Conservation (phyloP, 441 rosid genomes). For the Manihot esculenta region DNA sequence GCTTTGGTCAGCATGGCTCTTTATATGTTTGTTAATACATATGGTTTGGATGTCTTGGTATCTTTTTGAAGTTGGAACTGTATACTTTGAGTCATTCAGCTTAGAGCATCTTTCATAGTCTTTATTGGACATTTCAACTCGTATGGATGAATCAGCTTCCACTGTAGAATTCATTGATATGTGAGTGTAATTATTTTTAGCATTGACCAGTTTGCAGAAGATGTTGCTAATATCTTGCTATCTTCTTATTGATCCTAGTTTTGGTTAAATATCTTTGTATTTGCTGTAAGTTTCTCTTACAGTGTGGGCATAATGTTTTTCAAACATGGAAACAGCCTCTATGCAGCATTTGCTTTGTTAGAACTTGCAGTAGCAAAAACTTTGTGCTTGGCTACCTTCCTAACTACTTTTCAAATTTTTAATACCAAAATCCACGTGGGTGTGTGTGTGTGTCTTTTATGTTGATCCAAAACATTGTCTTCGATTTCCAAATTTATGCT, state of each 20-base stretch:
- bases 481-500: background rate
- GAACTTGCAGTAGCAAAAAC: background rate
- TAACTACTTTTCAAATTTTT: background rate
- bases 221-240: background rate
- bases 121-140: background rate
- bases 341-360: background rate
- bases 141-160: background rate
- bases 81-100: background rate
- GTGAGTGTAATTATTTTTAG: background rate
- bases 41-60: too few species aligned
- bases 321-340: background rate
- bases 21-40: too few species aligned
- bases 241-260: background rate
- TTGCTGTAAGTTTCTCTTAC: background rate
- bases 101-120: background rate
- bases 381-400: background rate
- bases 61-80: too few species aligned
- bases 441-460: background rate
- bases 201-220: background rate
- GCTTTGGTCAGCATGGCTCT: too few species aligned
- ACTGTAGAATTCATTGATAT: background rate
- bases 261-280: background rate
- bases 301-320: background rate
- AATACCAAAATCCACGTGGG: background rate
- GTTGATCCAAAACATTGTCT: background rate